Conservation (phyloP, 75 land plant genomes). For the Pinus tabuliformis region DNA sequence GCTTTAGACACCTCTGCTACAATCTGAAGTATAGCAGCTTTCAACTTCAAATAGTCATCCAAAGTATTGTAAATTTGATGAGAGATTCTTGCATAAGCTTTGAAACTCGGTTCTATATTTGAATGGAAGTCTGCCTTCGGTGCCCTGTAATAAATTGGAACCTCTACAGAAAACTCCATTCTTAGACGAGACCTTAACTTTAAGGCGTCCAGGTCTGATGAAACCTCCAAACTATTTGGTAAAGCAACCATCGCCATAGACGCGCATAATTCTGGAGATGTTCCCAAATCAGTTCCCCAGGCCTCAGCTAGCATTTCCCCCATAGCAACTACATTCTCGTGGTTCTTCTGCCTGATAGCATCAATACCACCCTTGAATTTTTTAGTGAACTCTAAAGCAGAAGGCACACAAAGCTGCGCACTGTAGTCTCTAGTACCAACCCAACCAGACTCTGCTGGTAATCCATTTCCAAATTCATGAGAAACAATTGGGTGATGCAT, state of each 20-base stretch:
- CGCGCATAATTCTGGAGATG: conserved; percentile 66
- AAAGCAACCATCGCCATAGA: conserved; percentile 91
- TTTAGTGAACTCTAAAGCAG: conserved; percentile 58
- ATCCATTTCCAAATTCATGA: conserved; percentile 84
- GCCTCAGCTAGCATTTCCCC: conserved; percentile 79
- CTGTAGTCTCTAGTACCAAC: conserved; percentile 94
- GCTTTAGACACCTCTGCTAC: conserved; percentile 15
- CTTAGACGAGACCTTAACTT: conserved; percentile 66
- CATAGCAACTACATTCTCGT: conserved; percentile 67
- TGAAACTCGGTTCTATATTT: conserved; percentile 10
- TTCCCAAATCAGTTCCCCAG: conserved; percentile 84
- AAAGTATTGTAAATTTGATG: conserved; percentile 82
- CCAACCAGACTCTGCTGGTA: conserved; percentile 80
- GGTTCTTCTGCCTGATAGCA: conserved; percentile 59
- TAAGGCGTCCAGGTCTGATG: conserved; percentile 57
- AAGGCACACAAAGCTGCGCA: conserved; percentile 77
- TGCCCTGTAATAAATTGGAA: conserved; percentile 57
- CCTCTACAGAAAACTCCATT: conserved; percentile 61
- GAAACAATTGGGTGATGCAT: conserved; percentile 91
- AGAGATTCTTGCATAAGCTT: conserved; percentile 86
- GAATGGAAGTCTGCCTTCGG: conserved; percentile 8
- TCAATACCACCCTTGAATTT: conserved; percentile 71
- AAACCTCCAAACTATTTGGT: conserved; percentile 43
- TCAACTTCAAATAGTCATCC: conserved; percentile 65
- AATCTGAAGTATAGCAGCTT: conserved; percentile 66